These are phyloP conservation scores for Oryza coarctata DNA, from an alignment of 176 grass and related monocot genomes.

Conservation along the genomic window DNA sequence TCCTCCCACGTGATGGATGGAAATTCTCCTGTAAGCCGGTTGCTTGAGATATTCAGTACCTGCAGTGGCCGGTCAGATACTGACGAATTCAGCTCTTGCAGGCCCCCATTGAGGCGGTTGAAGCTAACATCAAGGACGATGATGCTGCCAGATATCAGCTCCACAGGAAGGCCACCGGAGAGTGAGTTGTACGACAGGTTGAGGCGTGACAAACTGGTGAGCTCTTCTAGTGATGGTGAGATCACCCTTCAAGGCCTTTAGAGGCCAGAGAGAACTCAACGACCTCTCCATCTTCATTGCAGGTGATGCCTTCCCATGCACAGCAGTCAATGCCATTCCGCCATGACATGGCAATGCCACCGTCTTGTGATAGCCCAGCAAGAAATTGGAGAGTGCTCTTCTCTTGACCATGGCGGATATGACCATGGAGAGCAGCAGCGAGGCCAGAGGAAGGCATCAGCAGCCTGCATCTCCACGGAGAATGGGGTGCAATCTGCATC, in stretches of 20 bases:
- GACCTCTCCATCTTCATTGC: not conserved
- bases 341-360: conserved; percentile 8
- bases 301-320: conserved; percentile 38
- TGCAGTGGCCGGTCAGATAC: not conserved
- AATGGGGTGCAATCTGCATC: too few species aligned
- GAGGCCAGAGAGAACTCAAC: not conserved
- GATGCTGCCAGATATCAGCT: not conserved
- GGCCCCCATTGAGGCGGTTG: not conserved
- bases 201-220: conserved; percentile 19
- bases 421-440: too few species aligned
- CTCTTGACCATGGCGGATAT: too few species aligned
- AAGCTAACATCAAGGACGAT: conserved; percentile 25
- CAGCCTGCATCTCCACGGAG: too few species aligned
- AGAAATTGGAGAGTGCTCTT: too few species aligned
- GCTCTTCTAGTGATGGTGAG: conserved; percentile 33
- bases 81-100: not conserved
- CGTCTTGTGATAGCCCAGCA: too few species aligned
- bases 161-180: not conserved
- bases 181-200: conserved; percentile 42
- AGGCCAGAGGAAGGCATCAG: too few species aligned
- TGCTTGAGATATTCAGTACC: conserved; percentile 33
- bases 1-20: not conserved
- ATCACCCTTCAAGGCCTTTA: conserved; percentile 24
- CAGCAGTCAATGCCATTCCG: conserved; percentile 36
- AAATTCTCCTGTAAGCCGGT: conserved; percentile 13